A percentile compares a stretch with the other conserved stretches of the same genome.
phyloP scores from a whole-genome alignment of 2,329 filamentous ascomycete species.

The Xylaria sp. region DNA sequence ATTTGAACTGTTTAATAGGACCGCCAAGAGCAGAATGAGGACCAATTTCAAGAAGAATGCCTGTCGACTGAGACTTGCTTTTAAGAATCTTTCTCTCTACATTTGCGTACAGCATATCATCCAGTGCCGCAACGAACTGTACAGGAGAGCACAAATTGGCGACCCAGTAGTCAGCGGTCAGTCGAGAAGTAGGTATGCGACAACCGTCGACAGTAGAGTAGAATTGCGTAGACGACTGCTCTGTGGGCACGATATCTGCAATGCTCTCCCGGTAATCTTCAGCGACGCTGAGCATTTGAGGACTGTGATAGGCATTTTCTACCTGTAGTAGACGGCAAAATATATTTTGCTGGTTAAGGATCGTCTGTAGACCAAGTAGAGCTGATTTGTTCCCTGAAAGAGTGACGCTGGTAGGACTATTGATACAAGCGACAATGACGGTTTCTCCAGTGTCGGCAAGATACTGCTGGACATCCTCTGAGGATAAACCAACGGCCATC shows the following conservation, averaged over 20 bases:
- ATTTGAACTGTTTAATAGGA: constrained; percentile 22
- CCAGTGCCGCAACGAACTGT: constrained; percentile 20
- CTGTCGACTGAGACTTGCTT: constrained; percentile 16
- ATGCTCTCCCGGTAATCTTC: constrained; percentile 8
- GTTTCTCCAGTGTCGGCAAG: background rate
- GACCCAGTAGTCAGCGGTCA: constrained; percentile 21
- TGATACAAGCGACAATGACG: constrained; percentile 32
- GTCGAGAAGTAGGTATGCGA: constrained; percentile 6
- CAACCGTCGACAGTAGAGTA: constrained; percentile 18
- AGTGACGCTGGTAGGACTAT: constrained; percentile 36
- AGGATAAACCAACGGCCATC: constrained; percentile 14
- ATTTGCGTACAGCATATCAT: constrained; percentile 18
- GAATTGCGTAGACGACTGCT: constrained; percentile 9
- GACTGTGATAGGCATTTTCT: constrained; percentile 20
- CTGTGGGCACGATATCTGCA: constrained; percentile 10
- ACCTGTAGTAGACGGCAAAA: constrained; percentile 35
- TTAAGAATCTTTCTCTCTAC: constrained; percentile 15
- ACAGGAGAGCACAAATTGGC: constrained; percentile 21
- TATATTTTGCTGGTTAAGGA: constrained; percentile 16
- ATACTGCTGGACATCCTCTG: constrained; percentile 12
- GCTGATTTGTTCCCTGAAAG: constrained; percentile 31
- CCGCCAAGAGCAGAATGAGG: constrained; percentile 21
- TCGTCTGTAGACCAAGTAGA: constrained; percentile 21
- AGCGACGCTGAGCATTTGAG: constrained; percentile 16
- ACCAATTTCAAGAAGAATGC: constrained; percentile 19